phyloP scores from a whole-genome alignment of 495 filamentous ascomycete genomes.

The Peziza echinospora region DNA sequence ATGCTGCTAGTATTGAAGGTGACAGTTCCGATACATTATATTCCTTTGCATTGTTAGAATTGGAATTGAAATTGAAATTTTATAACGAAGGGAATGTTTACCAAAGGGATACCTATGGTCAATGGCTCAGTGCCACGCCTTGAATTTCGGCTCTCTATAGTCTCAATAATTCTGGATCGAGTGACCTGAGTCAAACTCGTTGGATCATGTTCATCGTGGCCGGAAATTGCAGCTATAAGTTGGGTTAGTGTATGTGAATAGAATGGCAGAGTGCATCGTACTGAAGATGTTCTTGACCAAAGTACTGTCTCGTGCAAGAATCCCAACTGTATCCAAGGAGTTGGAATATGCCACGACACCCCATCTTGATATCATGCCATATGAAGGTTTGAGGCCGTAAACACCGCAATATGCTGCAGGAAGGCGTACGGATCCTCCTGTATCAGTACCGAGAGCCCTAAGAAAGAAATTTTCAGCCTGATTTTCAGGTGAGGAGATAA shows the following conservation, averaged over 20 bases:
- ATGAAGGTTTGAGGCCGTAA: slow-evolving; percentile 85
- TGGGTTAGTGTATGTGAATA: background rate
- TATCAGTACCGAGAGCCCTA: slow-evolving; percentile 78
- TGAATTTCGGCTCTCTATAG: background rate
- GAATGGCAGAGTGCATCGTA: slow-evolving; percentile 11
- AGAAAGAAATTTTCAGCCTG: background rate
- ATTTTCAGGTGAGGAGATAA: background rate
- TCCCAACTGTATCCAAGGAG: slow-evolving; percentile 80
- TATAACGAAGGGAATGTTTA: background rate
- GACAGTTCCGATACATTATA: slow-evolving; percentile 77
- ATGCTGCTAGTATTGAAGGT: slow-evolving; percentile 40
- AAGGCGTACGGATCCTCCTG: slow-evolving; percentile 76
- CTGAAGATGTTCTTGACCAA: slow-evolving; percentile 35
- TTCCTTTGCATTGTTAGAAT: slow-evolving; percentile 27
- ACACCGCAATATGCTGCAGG: slow-evolving; percentile 78
- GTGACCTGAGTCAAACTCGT: slow-evolving; percentile 39
- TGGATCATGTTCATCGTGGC: slow-evolving; percentile 53
- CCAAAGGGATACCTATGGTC: slow-evolving; percentile 11
- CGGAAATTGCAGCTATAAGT: slow-evolving; percentile 27
- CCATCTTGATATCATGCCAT: slow-evolving; percentile 62
- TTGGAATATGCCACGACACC: slow-evolving; percentile 92
- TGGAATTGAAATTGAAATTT: background rate
- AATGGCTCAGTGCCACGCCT: background rate
- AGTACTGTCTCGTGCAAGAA: slow-evolving; percentile 36
- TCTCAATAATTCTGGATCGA: slow-evolving; percentile 19